Evolutionary conservation across 805 yeast species (phyloP), one percentile per base, ranked within the genome.

Genomic region (Dipodascus albidus): DNA sequence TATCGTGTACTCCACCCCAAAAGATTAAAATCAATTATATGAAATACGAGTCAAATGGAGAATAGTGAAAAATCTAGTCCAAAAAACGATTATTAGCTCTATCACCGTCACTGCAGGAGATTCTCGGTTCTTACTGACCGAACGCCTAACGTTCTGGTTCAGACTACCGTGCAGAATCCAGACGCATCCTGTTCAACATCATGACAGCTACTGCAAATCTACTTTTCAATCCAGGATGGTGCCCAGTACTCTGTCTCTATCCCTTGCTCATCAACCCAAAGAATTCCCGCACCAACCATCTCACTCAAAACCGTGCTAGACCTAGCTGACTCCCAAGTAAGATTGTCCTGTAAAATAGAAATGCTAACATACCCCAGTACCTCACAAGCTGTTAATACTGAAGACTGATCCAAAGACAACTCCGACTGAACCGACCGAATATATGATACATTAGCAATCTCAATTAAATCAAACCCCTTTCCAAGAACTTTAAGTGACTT

Each of bases 251-350:
- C 64, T 2, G 60, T 57, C 35, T 70, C 70, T 14, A 47, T 41
- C 2, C 59, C 69, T 58, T 70, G 73, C 3, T 42, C 53, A 64
- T 90, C 98, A 0, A 89, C 70, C 99, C 99, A 91, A 14, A 91
- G 69, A 52, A 88, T 73, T 2, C 98, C 97, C 51, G 76, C 76
- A 57, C 84, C 74, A 0, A 90, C 84, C 87, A 91, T 81, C 49
- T 85, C 91, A 41, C 85, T 83, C 3, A 91, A 63, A 2, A 82
- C 83, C 0, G 81, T 70, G 57, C 75, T 75, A 52, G 86, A 75
- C 53, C 96, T 71, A 1, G 78, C 70, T 1, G 64, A 63, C 50
- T 76, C 80, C 99, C 99, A 91, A 1, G 74, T 74, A 55, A 83
- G 78, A 62, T 91, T 93, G 59, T 84, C 96, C 14, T 75, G 66